These are phyloP conservation scores for Emergomyces africanus DNA, from an alignment of 2,329 filamentous ascomycete species.

Conservation along the genomic window DNA sequence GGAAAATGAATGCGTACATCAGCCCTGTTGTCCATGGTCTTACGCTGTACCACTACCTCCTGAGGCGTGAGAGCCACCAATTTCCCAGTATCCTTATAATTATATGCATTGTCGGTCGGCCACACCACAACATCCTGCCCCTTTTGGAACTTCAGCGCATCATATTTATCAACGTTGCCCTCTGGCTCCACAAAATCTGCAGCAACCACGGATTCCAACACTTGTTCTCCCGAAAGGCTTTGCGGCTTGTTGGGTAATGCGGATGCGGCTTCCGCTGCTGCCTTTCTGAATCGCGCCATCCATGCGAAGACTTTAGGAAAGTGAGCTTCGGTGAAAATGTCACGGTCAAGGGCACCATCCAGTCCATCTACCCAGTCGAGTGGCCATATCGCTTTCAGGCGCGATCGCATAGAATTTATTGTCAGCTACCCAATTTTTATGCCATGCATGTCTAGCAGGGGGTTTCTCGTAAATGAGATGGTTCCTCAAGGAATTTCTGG, in stretches of 20 bases:
- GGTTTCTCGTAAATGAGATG: neutral
- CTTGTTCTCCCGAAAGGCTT: conserved; percentile 40
- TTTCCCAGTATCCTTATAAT: conserved; percentile 45
- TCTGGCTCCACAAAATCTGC: conserved; percentile 37
- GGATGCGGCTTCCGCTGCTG: conserved; percentile 32
- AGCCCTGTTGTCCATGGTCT: conserved; percentile 26
- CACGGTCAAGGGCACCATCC: conserved; percentile 41
- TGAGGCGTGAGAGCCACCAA: conserved; percentile 40
- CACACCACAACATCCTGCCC: conserved; percentile 46
- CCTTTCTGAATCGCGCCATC: conserved; percentile 47
- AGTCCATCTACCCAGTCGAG: conserved; percentile 52
- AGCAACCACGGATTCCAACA: conserved; percentile 21
- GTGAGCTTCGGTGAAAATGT: conserved; percentile 37
- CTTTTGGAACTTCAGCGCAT: conserved; percentile 41
- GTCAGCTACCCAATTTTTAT: neutral
- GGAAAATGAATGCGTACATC: conserved; percentile 48
- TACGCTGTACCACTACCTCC: conserved; percentile 48
- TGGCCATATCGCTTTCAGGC: conserved; percentile 44
- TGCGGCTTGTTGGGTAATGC: conserved; percentile 26
- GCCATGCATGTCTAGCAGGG: neutral
- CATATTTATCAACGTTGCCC: conserved; percentile 34
- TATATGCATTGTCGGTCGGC: conserved; percentile 50
- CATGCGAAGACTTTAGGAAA: conserved; percentile 53
- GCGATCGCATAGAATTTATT: neutral
- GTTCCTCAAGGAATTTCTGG: neutral